Percentiles rank a stretch among this genome's conserved stretches.
phyloP scores from a whole-genome alignment of 2,329 filamentous ascomycete species.

The Ophiostoma himal-ulmi region DNA sequence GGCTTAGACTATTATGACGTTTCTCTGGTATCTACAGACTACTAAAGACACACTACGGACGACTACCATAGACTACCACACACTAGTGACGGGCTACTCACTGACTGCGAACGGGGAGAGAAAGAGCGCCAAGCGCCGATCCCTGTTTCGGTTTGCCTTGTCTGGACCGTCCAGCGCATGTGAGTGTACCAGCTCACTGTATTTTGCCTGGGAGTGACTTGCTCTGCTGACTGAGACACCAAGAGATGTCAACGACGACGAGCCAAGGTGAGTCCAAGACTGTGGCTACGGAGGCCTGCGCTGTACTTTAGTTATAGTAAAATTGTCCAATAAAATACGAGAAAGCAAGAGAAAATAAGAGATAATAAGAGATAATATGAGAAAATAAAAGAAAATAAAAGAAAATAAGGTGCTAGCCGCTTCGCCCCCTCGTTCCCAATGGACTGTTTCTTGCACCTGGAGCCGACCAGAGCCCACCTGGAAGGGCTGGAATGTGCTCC shows the following conservation, averaged over 20 bases:
- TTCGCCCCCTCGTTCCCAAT: conserved; percentile 7
- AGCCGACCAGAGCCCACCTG: not conserved
- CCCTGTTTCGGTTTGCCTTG: not conserved
- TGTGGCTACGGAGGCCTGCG: not conserved
- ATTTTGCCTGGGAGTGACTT: not conserved
- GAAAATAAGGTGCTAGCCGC: not conserved
- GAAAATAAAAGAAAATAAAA: too few relatives aligned
- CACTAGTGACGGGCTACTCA: conserved; percentile 1
- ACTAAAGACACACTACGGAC: not conserved
- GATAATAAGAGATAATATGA: not conserved
- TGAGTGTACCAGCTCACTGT: not conserved
- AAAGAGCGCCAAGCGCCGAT: conserved; percentile 10
- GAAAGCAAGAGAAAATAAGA: not conserved
- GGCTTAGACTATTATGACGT: not conserved
- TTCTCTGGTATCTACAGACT: not conserved
- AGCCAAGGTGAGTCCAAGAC: not conserved
- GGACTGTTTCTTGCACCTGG: not conserved
- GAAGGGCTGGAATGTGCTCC: conserved; percentile 2
- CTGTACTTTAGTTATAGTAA: not conserved
- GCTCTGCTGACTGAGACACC: not conserved
- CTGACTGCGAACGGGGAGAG: conserved; percentile 1
- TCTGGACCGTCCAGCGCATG: not conserved
- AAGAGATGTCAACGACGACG: not conserved
- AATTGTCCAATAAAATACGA: too few relatives aligned
- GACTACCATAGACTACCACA: not conserved